Base-by-base conservation (phyloP, 805 yeast genomes). In the Tetrapisispora namnaoensis region DNA sequence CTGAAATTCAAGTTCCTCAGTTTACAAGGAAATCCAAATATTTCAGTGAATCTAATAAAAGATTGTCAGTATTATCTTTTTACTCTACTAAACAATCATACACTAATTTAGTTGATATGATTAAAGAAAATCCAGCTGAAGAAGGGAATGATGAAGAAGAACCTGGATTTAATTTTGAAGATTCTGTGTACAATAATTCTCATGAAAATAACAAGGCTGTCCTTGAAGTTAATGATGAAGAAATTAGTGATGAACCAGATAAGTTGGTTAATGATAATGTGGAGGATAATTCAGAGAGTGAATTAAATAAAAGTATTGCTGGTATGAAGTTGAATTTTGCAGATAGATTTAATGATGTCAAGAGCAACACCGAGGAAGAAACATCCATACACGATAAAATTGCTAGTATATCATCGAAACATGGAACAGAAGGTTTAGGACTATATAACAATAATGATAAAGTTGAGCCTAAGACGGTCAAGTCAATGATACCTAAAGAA, bases 1-100 rank as follows among this genome's bases (percentile, higher is more conserved):
- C 85, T 18, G 84, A 80, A 52, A 81, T 83, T 41, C 72, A 73
- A 49, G 79, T 83, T 45, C 91, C 91, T 21, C 78, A 77, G 52
- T 86, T 83, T 35, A 77, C 89, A 0, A 77, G 89, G 63, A 77
- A 77, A 56, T 82, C 87, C 2, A 75, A 77, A 57, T 71, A 77
- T 49, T 81, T 80, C 60, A 74, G 83, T 36, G 73, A 74, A 49
- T 76, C 80, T 7, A 79, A 79, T 59, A 84, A 80, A 65, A 75
- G 93, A 59, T 69, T 82, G 47, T 80, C 87, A 32, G 84, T 84
- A n/a, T 63, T 84, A 39, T 82, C 89, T 0, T 69, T 82, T 65
- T 81, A 82, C 56, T 83, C 90, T 0, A 79, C 89, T 2, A 79
- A 76, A 52, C 78, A 75, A 42, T 80, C 87, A 0, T 82, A 76